Base-by-base conservation (phyloP, 768 basidiomycete genomes). In the Hygrophorus pudorinus region DNA sequence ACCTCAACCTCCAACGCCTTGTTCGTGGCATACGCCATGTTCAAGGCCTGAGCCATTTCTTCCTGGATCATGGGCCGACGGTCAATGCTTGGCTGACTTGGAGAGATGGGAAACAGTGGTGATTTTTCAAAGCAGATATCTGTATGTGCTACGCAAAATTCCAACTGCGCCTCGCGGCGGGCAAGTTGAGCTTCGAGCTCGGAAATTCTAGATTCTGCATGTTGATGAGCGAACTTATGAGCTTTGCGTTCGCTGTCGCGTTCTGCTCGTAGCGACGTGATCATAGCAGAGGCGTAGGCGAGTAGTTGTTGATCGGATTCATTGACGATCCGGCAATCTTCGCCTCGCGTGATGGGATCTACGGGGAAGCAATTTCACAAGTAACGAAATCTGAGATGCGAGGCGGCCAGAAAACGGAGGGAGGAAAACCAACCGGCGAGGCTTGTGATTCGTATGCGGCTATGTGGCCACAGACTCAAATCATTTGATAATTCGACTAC, bases 131-230 rank as follows among this genome's bases (percentile, higher is more conserved):
- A 48, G 32, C 48, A 41, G 29, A 48, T 12, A 51, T 41, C 24
- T 9, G 38, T 41, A 33, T 49, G 47, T 27, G 50, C 46, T 12
- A 64, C 47, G 44, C 56, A 62, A 2, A 53, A 52, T 50, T 75
- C 74, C 4, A 81, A 61, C 50, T 79, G 74, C 0, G 69, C 69
- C 36, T 81, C 79, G n/a, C 77, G 65, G 4, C 71, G 67, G 0
- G 77, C 73, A 4, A 82, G 55, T 55, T 71, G 70, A 0, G 78
- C 76, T 45, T 73, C 67, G 2, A 82, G 63, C 13, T 61, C 57
- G 4, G 65, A 55, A 17, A 75, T 65, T 38, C 68, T 65, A 1
- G 58, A 52, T 38, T 72, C 70, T 0, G 67, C 63, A 2, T 63
- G 59, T 13, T 65, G 57, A 7, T 59, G 61, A 1, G 65, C 70